Base-by-base conservation (phyloP, 2,329 filamentous ascomycete genomes). In the Ploettnerulaceae sp. region DNA sequence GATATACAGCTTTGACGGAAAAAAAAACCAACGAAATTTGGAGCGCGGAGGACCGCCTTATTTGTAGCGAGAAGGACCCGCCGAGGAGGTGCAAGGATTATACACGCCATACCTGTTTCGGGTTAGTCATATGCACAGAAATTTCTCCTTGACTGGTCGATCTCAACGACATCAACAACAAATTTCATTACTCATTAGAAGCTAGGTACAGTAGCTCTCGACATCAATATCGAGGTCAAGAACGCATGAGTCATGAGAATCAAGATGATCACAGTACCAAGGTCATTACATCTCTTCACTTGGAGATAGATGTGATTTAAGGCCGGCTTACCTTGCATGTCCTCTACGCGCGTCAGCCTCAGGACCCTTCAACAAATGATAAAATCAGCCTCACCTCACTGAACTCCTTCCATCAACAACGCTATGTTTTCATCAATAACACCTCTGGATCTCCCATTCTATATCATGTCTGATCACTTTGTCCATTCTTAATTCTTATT, bases 61-160 rank as follows among this genome's bases (percentile, higher is more conserved):
- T 47, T 47, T 47, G 38, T 42, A 42, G 8, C 29, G 34, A 45
- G 28, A n/a, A 11, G 18, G n/a, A 24, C 35, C 31, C 24, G 29
- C 28, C 21, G 26, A 12, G 40, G 22, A 17, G 18, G 25, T 26
- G 42, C 24, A 45, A 28, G 38, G 28, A n/a, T 41, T 0, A n/a
- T 1, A 6, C 8, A 6, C 12, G 9, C 17, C 28, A 32, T 31
- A 14, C 4, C 38, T 24, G 11, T 5, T 32, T 31, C 11, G 6
- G 38, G 28, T 32, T 41, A 41, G 38, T 2, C 18, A 33, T 8
- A 17, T 41, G 26, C 38, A 32, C 20, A 32, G 26, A 17, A 41
- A 32, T 32, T 32, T 41, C 28, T 15, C 38, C 17, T 32, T n/a
- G 12, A 14, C 28, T 26, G 35, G 14, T 24, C 9, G 11, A n/a